A percentile compares a stretch with the other conserved stretches of the same genome.
phyloP scores from a whole-genome alignment of 164 flowering plant species.

The Hamamelis virginiana region DNA sequence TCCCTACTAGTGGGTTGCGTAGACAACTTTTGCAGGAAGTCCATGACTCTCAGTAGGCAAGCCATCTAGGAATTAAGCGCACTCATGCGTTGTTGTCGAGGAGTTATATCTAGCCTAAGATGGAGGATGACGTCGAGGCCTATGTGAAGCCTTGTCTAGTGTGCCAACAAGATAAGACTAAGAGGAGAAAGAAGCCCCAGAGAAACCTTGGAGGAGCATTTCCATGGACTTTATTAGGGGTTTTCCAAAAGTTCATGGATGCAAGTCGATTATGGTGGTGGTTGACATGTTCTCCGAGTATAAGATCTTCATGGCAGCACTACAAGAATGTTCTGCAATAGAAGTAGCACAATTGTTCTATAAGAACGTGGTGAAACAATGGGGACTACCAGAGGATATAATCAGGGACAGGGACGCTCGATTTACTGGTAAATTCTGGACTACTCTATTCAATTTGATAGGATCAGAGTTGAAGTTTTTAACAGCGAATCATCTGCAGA shows the following conservation, averaged over 20 bases:
- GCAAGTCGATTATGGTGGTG: background rate
- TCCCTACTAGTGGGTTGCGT: background rate
- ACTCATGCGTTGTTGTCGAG: background rate
- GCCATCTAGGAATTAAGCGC: background rate
- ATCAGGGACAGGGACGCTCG: background rate
- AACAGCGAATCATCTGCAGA: background rate
- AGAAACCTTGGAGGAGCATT: background rate
- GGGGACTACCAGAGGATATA: background rate
- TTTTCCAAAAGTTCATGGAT: background rate
- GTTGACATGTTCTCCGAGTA: background rate
- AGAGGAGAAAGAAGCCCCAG: background rate
- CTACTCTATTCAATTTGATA: background rate
- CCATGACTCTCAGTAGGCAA: background rate
- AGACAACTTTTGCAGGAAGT: background rate
- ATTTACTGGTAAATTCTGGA: background rate
- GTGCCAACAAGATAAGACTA: background rate
- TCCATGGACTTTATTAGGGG: background rate
- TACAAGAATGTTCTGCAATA: background rate
- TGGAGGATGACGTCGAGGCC: background rate
- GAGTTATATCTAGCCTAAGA: background rate
- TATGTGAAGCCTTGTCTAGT: background rate
- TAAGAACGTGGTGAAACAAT: background rate
- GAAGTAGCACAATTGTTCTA: background rate
- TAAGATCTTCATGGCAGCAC: background rate
- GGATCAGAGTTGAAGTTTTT: background rate